Base-by-base conservation (phyloP, 495 filamentous ascomycete species). In the Jackrogersella multiformis region DNA sequence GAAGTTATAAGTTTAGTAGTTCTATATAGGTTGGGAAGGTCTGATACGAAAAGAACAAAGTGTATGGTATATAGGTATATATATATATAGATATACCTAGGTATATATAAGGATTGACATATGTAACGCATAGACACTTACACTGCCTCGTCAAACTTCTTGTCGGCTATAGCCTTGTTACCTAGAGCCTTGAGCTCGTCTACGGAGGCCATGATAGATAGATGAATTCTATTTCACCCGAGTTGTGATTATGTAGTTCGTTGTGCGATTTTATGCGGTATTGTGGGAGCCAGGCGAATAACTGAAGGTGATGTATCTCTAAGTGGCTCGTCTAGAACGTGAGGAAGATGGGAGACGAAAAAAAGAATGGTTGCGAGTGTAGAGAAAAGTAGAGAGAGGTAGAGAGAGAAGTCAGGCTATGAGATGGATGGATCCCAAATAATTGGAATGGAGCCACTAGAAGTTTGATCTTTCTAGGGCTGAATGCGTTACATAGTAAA, bases 131-230 rank as follows among this genome's bases (percentile, higher is more conserved):
- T 30, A 1, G 41, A 60, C 65, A 85, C 90, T 77, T 88, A 99
- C 95, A 97, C 88, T 67, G 95, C 94, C 77, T 94, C 93, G 70
- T 94, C 84, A 73, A 97, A 99, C 73, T 97, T 91, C 84, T 98
- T 98, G 48, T 89, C 93, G 64, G 92, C 88, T 76, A 99, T 98
- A 79, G 95, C 93, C 80, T 97, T 96, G 83, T 99, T 99, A 83
- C 95, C 95, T 76, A 94, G 89, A 66, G 94, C 92, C 84, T 99
- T 99, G 69, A 98, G 86, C 81, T 81, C 83, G 68, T 86, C 84
- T 52, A 82, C 84, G 39, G 80, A 81, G 38, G 80, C 76, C 81
- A 84, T 83, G 38, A 23, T 16, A 63, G 49, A 42, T 36, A 9
- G 2, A 32, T 15, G 35, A 23, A 48, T 46, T 6, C 24, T 35